Conservation (phyloP, 2,329 filamentous ascomycete species). For the Hypomyces perniciosus region DNA sequence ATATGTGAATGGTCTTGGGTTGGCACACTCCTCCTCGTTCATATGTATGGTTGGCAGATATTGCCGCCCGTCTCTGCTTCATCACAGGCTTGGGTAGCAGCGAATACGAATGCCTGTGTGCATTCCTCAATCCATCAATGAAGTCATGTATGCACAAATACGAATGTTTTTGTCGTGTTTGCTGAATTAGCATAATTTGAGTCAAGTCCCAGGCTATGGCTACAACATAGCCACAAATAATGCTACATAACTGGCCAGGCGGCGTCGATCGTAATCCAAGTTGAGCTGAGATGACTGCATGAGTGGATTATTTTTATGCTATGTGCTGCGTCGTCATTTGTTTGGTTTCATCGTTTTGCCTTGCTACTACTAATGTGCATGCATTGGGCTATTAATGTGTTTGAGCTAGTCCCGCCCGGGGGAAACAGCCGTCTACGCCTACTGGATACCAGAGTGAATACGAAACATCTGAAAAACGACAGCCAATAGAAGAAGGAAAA, state of each 20-base stretch:
- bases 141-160: background rate
- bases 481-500: background rate
- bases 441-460: too few relatives aligned
- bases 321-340: background rate
- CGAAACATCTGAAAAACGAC: background rate
- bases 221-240: constrained; percentile 1
- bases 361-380: background rate
- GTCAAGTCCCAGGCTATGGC: background rate
- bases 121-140: background rate
- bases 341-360: background rate
- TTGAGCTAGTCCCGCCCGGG: background rate
- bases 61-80: too few relatives aligned
- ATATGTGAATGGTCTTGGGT: background rate
- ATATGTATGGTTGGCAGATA: too few relatives aligned
- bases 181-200: background rate
- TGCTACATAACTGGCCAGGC: constrained; percentile 5
- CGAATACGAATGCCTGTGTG: background rate
- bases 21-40: too few relatives aligned
- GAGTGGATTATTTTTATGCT: constrained; percentile 9
- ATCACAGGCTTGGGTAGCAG: too few relatives aligned
- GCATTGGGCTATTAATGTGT: background rate
- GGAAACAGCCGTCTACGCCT: too few relatives aligned
- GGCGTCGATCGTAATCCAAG: constrained; percentile 12
- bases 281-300: constrained; percentile 3
- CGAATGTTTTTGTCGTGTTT: background rate